phyloP scores from a whole-genome alignment of 108 stramenopile species.

The Skeletonema menzelii region DNA sequence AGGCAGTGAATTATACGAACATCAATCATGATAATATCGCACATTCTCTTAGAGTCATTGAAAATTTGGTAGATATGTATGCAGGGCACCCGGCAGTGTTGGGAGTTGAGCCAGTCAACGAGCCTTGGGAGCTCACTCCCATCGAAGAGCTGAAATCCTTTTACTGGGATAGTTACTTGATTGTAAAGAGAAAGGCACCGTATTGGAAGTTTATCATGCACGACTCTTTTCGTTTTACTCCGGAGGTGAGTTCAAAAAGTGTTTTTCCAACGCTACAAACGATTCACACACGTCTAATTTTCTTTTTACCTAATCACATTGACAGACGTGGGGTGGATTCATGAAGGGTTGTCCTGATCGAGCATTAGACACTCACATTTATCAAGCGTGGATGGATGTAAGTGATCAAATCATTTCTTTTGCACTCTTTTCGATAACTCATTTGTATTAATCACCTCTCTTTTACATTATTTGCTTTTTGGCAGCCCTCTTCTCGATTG shows the following conservation, averaged over 20 bases:
- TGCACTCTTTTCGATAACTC: not conserved
- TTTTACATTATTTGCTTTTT: not conserved
- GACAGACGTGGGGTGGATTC: conserved; percentile 86
- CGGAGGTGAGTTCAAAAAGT: conserved; percentile 19
- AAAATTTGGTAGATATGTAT: conserved; percentile 75
- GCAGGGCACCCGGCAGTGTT: conserved; percentile 81
- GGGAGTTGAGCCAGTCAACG: conserved; percentile 93
- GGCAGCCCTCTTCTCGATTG: conserved; percentile 63
- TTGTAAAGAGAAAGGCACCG: conserved; percentile 82
- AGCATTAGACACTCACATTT: conserved; percentile 91
- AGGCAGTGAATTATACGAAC: conserved; percentile 55
- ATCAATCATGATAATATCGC: conserved; percentile 83
- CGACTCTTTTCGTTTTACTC: conserved; percentile 91
- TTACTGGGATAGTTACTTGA: conserved; percentile 94
- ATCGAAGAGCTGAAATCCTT: conserved; percentile 74
- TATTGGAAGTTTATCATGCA: conserved; percentile 96
- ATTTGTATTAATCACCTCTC: not conserved
- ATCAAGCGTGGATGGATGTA: conserved; percentile 88
- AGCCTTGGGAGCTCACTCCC: conserved; percentile 94
- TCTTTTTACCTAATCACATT: not conserved
- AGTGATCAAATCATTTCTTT: not conserved
- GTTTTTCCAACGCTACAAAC: not conserved
- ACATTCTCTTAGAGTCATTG: conserved; percentile 78
- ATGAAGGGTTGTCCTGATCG: conserved; percentile 88
- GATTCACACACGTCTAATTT: not conserved